A percentile compares a stretch with the other conserved stretches of the same genome.
phyloP scores from a whole-genome alignment of 1,284 basidiomycete genomes.

The Sparassis latifolia region DNA sequence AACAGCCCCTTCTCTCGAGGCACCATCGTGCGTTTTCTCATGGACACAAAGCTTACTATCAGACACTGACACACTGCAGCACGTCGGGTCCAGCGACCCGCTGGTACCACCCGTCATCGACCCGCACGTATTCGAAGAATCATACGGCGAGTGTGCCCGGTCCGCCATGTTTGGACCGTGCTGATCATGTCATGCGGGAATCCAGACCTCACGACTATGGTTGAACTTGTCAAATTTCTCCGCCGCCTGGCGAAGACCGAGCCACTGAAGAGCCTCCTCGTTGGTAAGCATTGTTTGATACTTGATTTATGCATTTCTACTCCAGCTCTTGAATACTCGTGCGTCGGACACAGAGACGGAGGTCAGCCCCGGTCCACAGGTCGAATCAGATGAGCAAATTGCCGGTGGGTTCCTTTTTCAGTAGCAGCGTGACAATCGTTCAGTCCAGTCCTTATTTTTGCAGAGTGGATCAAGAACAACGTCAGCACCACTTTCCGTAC shows the following conservation, averaged over 20 bases:
- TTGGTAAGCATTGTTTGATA: conserved; percentile 2
- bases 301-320: too few species aligned
- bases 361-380: conserved; percentile 28
- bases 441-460: background rate
- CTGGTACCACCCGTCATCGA: too few species aligned
- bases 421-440: too few species aligned
- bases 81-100: conserved; percentile 14
- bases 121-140: too few species aligned
- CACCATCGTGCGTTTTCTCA: conserved; percentile 29
- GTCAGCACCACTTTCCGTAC: conserved; percentile 24
- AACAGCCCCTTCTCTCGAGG: conserved; percentile 34
- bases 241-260: conserved; percentile 32
- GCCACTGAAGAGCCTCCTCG: conserved; percentile 32
- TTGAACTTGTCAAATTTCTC: conserved; percentile 42
- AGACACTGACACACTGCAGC: conserved; percentile 37
- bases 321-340: too few species aligned
- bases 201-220: too few species aligned
- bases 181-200: too few species aligned
- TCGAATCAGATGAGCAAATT: conserved; percentile 1
- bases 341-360: conserved; percentile 17
- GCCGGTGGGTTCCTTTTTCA: too few species aligned
- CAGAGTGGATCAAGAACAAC: conserved; percentile 21
- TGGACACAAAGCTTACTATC: conserved; percentile 38
- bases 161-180: too few species aligned
- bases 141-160: background rate